These are phyloP conservation scores for Basipetospora chlamydospora DNA, from an alignment of 2,329 filamentous ascomycete genomes.

Conservation along the genomic window DNA sequence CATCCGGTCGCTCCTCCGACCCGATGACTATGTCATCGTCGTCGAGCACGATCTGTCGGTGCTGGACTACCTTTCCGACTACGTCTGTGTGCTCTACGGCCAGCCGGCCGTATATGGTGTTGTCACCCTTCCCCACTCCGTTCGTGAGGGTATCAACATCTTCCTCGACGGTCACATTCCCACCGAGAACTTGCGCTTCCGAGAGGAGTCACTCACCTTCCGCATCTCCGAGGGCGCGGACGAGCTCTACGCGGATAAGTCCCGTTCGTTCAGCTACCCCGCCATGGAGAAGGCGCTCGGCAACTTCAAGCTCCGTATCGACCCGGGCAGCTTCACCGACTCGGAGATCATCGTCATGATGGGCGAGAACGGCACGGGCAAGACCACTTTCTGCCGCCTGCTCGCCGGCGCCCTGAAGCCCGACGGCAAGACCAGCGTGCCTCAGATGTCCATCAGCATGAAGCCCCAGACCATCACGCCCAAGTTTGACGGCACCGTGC, in stretches of 20 bases:
- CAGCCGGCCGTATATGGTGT: conserved; percentile 94
- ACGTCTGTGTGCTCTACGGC: conserved; percentile 94
- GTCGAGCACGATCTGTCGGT: conserved; percentile 99
- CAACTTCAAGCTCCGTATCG: conserved; percentile 69
- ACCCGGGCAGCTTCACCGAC: conserved; percentile 80
- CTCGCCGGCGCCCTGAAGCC: conserved; percentile 88
- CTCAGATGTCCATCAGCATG: conserved; percentile 95
- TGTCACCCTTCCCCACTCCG: conserved; percentile 85
- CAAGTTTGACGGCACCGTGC: conserved; percentile 93
- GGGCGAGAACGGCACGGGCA: conserved; percentile 98
- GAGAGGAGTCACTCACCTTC: conserved; percentile 93
- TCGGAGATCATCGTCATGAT: conserved; percentile 99
- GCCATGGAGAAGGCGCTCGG: conserved; percentile 87
- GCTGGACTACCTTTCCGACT: conserved; percentile 96
- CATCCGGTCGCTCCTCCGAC: conserved; percentile 77
- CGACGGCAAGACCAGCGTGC: conserved; percentile 62
- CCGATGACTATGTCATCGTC: conserved; percentile 92
- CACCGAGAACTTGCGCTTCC: conserved; percentile 96
- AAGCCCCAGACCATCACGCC: conserved; percentile 99
- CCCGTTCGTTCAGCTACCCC: conserved; percentile 75
- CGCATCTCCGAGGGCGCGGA: conserved; percentile 81
- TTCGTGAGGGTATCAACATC: conserved; percentile 98
- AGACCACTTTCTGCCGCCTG: conserved; percentile 97
- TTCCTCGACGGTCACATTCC: conserved; percentile 97
- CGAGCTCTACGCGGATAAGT: conserved; percentile 74